Conservation (phyloP, 306 rosid genomes). For the Mimosa bimucronata region DNA sequence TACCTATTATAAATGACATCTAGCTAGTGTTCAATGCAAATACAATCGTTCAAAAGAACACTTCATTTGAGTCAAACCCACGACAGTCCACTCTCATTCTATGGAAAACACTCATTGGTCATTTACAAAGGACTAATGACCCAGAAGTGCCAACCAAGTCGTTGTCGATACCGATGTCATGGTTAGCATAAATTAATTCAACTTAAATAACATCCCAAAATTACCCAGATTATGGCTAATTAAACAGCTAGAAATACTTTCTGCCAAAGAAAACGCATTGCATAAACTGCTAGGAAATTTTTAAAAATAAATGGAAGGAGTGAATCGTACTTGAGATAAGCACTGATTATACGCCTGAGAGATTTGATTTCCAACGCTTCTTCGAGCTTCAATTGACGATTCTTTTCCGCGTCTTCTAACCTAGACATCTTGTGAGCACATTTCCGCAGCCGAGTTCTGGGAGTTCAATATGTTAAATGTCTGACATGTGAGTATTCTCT, state of each 20-base stretch:
- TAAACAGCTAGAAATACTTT: background rate
- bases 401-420: conserved; percentile 38
- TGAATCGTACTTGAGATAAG: conserved; percentile 76
- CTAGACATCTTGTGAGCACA: too few relatives aligned
- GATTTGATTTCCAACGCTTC: conserved; percentile 92
- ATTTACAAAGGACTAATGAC: background rate
- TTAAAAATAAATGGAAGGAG: background rate
- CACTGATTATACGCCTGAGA: conserved; percentile 86
- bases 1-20: too few relatives aligned
- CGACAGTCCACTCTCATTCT: background rate
- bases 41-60: background rate
- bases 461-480: too few relatives aligned
- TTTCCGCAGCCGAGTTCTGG: too few relatives aligned
- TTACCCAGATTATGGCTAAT: background rate
- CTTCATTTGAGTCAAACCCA: background rate
- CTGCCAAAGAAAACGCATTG: background rate
- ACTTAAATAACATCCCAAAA: background rate
- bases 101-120: background rate
- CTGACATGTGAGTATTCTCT: too few relatives aligned
- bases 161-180: background rate
- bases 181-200: background rate
- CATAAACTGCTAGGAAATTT: background rate
- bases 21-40: background rate
- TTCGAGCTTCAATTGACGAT: conserved; percentile 74
- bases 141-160: background rate